Evolutionary conservation across 1,284 basidiomycete species (phyloP), one percentile per base, ranked within the genome.

Genomic region (Rhizopogon hawkerae): DNA sequence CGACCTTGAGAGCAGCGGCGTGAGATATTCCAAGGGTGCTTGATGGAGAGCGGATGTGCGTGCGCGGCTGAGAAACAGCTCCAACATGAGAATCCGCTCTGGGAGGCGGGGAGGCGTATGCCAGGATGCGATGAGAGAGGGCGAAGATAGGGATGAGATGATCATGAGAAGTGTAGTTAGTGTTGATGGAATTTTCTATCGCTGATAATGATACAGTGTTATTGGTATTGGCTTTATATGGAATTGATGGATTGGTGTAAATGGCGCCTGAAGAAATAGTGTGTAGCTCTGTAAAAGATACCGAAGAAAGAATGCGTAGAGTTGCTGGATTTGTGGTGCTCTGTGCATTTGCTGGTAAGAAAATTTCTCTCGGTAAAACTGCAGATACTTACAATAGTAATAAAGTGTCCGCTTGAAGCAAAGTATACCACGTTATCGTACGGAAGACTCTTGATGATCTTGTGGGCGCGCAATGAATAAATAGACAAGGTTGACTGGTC

Each of bases 401-500:
- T 71, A 57, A 79, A 76, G 54, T 71, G 62, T 44, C 62, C 60
- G 56, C 71, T 76, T 42, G 78, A 71, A 56, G 70, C 65, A 62
- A 85, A 77, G 38, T 69, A 72, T 46, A 68, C 60, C 43, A 74
- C 63, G 51, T 73, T 72, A 34, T 67, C 60, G 38, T 80, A 61
- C 18, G 69, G 56, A 16, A 81, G 54, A 35, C 65, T 70, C 65
- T 77, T 76, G 57, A 84, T 66, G 46, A 82, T 63, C 45, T 71
- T 64, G 57, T 85, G 81, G 23, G 69, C 71, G 33, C 66, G 66
- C 49, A 87, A 63, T 8, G 83, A 86, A 68, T 85, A 87, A 49
- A 83, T 65, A 60, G 79, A 54, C 53, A 81, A 68, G 23, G 56
- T 54, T 51, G 69, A 63, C 53, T 68, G 53, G 42, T 60, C 55